Percentiles rank a stretch among this genome's conserved stretches.
Evolutionary conservation across 129 eudicot species (phyloP).

Genomic region (Solidago caesia): DNA sequence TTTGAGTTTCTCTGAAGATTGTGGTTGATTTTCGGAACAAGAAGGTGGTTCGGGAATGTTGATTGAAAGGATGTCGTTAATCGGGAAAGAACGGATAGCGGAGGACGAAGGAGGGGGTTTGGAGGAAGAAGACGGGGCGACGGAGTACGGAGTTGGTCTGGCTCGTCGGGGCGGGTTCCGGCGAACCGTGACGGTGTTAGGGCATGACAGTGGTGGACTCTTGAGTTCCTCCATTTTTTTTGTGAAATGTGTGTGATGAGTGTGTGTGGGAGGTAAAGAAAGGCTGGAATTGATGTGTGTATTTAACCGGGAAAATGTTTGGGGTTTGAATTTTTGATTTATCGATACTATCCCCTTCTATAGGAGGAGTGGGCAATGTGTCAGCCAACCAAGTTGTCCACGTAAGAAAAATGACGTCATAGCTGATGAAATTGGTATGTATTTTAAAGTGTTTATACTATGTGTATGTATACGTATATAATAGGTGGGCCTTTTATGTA

Average conservation of each 20-base stretch:
- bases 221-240: conserved; percentile 37
- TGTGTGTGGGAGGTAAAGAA: neutral
- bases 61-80: conserved; percentile 44
- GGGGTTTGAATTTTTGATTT: neutral
- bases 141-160: conserved; percentile 57
- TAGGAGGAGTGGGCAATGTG: too few species aligned
- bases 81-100: conserved; percentile 51
- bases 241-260: neutral
- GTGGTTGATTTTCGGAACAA: neutral
- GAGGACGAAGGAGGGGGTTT: conserved; percentile 28
- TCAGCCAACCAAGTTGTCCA: too few species aligned
- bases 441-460: too few species aligned
- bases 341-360: too few species aligned
- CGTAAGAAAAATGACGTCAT: too few species aligned
- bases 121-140: conserved; percentile 33
- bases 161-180: conserved; percentile 77
- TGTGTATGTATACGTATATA: too few species aligned
- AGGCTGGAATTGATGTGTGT: neutral
- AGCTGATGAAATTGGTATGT: too few species aligned
- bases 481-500: too few species aligned
- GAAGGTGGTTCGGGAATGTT: conserved; percentile 23
- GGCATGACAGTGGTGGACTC: conserved; percentile 50
- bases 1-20: conserved; percentile 47
- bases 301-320: conserved; percentile 24
- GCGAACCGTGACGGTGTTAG: conserved; percentile 66